Evolutionary conservation across 345 rosid genomes (phyloP).

Genomic region (Gossypium australe): DNA sequence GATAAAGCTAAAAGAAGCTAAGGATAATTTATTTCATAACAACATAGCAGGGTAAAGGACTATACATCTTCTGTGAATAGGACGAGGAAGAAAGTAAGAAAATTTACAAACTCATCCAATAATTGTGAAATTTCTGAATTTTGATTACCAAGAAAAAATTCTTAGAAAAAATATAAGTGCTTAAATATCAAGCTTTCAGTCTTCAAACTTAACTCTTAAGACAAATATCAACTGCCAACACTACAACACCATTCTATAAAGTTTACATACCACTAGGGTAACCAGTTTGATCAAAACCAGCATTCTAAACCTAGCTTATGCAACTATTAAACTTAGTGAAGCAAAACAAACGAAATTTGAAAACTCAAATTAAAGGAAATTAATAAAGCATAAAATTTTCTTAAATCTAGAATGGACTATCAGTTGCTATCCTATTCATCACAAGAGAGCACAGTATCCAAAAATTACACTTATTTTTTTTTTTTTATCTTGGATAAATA

Average conservation of each 20-base stretch:
- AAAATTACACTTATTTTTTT: neutral
- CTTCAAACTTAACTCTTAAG: neutral
- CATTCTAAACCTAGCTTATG: neutral
- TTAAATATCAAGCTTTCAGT: neutral
- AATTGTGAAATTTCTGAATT: neutral
- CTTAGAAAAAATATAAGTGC: neutral
- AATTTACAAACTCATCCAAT: neutral
- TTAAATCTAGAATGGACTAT: neutral
- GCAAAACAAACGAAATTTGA: neutral
- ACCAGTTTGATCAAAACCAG: neutral
- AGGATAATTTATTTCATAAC: constrained; percentile 1
- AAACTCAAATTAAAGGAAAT: neutral
- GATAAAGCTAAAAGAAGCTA: neutral
- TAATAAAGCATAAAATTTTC: neutral
- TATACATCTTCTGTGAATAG: neutral
- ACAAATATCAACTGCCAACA: neutral
- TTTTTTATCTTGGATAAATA: neutral
- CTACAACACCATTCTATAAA: neutral
- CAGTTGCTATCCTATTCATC: neutral
- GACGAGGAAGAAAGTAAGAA: neutral
- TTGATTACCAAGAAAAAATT: neutral
- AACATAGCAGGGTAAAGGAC: neutral
- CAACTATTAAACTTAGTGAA: neutral
- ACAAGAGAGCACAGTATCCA: neutral
- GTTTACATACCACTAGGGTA: neutral